Percentiles rank a stretch among this genome's conserved stretches.
These are phyloP conservation scores for Aspergillus arachidicola DNA, from an alignment of 2,329 filamentous ascomycete species.

Conservation along the genomic window DNA sequence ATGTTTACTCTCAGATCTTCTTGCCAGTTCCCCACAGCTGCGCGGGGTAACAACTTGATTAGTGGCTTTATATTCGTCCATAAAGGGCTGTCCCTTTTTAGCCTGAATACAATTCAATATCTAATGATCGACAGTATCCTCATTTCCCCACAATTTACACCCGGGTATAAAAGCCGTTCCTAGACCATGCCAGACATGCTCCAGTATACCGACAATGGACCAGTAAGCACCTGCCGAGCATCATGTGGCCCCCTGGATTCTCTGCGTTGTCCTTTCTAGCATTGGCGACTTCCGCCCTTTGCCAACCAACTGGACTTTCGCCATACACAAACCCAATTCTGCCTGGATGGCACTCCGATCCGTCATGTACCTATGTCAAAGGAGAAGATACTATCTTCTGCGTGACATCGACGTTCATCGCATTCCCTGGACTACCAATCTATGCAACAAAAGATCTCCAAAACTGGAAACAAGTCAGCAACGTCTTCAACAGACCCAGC, in stretches of 20 bases:
- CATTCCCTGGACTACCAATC: slow-evolving; percentile 50
- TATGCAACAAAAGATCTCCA: slow-evolving; percentile 47
- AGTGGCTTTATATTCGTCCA: background rate
- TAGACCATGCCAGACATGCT: background rate
- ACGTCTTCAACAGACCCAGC: slow-evolving; percentile 24
- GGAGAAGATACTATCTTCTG: slow-evolving; percentile 37
- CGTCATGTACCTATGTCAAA: slow-evolving; percentile 46
- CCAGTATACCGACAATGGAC: background rate
- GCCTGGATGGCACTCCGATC: slow-evolving; percentile 51
- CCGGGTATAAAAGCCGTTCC: background rate
- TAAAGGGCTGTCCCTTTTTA: background rate
- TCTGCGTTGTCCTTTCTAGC: background rate
- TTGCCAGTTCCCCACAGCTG: background rate
- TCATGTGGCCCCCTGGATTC: background rate
- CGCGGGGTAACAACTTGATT: background rate
- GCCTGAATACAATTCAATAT: background rate
- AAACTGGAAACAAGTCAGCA: slow-evolving; percentile 5
- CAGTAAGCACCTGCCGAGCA: background rate
- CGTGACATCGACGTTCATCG: slow-evolving; percentile 49
- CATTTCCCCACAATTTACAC: background rate
- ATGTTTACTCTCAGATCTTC: background rate
- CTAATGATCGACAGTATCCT: background rate
- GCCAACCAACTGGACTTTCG: background rate
- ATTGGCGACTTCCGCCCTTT: background rate
- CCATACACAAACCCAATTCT: slow-evolving; percentile 11